Conservation (phyloP, 2,329 filamentous ascomycete species). For the Ascochyta clinopodiicola region DNA sequence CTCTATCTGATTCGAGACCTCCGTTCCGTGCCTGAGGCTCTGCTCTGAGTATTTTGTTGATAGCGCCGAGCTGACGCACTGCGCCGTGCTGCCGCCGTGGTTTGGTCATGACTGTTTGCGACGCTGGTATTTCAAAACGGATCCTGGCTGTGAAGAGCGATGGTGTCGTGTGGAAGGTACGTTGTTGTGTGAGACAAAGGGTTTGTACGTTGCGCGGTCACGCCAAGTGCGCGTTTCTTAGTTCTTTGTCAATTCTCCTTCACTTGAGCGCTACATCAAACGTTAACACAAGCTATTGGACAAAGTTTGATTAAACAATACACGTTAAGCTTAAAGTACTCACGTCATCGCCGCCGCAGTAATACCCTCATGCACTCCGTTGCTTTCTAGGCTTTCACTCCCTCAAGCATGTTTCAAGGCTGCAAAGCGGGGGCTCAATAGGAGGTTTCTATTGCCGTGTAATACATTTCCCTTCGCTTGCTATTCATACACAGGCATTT, state of each 20-base stretch:
- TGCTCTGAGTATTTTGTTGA: conserved; percentile 7
- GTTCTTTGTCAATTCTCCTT: neutral
- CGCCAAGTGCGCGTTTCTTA: neutral
- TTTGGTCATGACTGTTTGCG: neutral
- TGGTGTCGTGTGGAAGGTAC: neutral
- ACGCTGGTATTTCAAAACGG: neutral
- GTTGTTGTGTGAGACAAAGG: neutral
- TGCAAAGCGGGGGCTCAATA: neutral
- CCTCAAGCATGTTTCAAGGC: neutral
- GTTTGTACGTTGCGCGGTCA: neutral
- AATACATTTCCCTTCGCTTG: neutral
- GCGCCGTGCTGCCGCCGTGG: neutral
- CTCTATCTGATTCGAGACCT: too few species aligned
- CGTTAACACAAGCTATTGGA: neutral
- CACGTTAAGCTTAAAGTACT: neutral
- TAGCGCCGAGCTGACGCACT: neutral
- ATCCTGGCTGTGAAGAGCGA: neutral
- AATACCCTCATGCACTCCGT: neutral
- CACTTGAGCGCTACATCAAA: neutral
- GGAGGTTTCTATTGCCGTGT: neutral
- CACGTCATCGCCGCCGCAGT: neutral
- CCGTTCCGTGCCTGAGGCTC: neutral
- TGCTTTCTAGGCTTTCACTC: neutral
- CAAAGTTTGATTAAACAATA: neutral
- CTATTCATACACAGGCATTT: neutral